Evolutionary conservation across 352 stramenopile genomes (phyloP).

Genomic region (Phytophthora syringae): DNA sequence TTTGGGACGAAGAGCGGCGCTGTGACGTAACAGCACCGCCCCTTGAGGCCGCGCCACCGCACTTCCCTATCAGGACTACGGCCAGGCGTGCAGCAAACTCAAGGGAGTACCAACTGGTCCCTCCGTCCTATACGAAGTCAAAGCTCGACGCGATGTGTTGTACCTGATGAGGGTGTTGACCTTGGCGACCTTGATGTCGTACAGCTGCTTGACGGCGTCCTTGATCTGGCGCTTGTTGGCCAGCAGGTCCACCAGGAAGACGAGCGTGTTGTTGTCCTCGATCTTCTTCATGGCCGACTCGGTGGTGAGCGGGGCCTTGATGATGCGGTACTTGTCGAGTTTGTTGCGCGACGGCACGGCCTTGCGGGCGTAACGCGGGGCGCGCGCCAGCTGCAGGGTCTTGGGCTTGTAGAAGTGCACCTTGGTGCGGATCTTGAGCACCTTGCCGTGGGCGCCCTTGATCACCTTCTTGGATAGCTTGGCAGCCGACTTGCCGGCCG

Average conservation of each 20-base stretch:
- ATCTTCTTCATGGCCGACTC: constrained; percentile 99
- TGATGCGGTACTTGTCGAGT: constrained; percentile 99
- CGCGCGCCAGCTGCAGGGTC: constrained; percentile 95
- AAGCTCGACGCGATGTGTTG: constrained; percentile 85
- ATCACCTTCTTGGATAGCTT: constrained; percentile 95
- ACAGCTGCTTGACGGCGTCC: constrained; percentile 98
- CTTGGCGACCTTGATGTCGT: constrained; percentile 99
- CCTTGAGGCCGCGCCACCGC: constrained; percentile 27
- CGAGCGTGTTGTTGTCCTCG: constrained; percentile 99
- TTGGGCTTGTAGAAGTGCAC: constrained; percentile 99
- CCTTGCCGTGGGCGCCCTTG: constrained; percentile 97
- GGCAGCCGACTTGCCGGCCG: constrained; percentile 92
- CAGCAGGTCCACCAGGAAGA: constrained; percentile 99
- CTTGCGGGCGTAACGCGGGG: constrained; percentile 97
- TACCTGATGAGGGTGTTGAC: constrained; percentile 99
- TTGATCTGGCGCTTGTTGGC: constrained; percentile 99
- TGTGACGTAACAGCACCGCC: constrained; percentile 3
- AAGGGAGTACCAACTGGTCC: constrained; percentile 26
- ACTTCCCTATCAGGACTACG: constrained; percentile 60
- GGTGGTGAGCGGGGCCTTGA: constrained; percentile 99
- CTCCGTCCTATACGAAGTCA: constrained; percentile 23
- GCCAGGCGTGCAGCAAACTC: constrained; percentile 12
- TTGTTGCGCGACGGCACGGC: constrained; percentile 94
- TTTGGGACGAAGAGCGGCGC: constrained; percentile 26
- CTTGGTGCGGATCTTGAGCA: constrained; percentile 98